A percentile compares a stretch with the other conserved stretches of the same genome.
Conservation (phyloP, 2,329 filamentous ascomycete genomes). For the Sordariomycetes sp. region DNA sequence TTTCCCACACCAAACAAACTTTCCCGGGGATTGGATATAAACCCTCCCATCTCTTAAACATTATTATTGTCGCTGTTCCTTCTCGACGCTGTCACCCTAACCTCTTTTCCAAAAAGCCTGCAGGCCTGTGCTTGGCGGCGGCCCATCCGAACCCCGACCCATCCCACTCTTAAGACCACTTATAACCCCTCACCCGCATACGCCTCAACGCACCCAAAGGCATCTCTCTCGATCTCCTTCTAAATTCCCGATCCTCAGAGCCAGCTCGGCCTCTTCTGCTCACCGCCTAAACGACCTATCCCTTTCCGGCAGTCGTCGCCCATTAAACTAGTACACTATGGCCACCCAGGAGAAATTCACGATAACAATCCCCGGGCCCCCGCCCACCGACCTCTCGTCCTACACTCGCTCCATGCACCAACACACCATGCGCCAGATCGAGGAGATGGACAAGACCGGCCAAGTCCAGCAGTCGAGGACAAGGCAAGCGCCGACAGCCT, state of each 20-base stretch:
- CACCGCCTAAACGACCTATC: neutral
- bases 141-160: no score
- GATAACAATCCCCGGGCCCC: neutral
- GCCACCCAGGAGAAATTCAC: constrained; percentile 1
- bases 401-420: constrained; percentile 54
- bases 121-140: no score
- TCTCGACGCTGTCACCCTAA: no score
- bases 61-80: no score
- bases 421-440: constrained; percentile 57
- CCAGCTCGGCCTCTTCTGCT: no score
- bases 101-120: no score
- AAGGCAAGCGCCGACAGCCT: neutral
- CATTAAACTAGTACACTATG: neutral
- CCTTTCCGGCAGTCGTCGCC: neutral
- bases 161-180: no score
- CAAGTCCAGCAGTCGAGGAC: neutral
- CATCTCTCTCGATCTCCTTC: no score
- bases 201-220: no score
- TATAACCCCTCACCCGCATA: no score
- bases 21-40: neutral
- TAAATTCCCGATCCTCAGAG: no score
- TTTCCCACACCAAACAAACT: neutral
- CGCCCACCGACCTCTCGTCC: constrained; percentile 13
- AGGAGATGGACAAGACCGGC: constrained; percentile 29
- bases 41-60: no score